Conservation (phyloP, 768 basidiomycete species). For the Lactifluus volemus region DNA sequence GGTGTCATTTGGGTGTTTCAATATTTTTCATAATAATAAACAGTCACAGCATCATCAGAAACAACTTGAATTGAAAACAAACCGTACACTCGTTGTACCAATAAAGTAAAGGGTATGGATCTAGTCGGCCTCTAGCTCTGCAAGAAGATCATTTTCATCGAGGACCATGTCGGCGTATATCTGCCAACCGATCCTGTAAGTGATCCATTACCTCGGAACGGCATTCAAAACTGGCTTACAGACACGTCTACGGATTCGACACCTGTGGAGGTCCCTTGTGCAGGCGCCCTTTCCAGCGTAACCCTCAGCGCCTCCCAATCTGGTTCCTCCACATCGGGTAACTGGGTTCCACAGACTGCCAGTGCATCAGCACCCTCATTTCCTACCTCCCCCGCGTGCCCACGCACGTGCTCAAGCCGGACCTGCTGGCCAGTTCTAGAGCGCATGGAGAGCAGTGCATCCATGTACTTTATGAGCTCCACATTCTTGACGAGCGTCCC, state of each 20-base stretch:
- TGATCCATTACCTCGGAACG: not conserved
- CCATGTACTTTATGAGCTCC: conserved; percentile 60
- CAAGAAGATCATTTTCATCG: conserved; percentile 1
- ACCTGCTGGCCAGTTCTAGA: conserved; percentile 45
- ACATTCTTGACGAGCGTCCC: conserved; percentile 65
- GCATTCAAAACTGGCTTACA: not conserved
- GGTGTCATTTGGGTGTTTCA: too few species aligned
- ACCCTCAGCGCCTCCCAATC: conserved; percentile 42
- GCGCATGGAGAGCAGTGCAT: conserved; percentile 51
- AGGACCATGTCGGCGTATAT: conserved; percentile 15
- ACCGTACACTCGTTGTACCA: not conserved
- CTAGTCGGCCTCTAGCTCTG: conserved; percentile 5
- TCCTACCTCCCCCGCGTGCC: conserved; percentile 67
- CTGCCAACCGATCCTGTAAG: not conserved
- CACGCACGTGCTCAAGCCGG: conserved; percentile 61
- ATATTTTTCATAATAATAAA: too few species aligned
- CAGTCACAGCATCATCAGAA: too few species aligned
- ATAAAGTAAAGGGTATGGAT: not conserved
- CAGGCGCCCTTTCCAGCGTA: not conserved
- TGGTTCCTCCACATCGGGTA: conserved; percentile 37
- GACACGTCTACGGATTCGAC: not conserved
- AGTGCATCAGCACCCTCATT: conserved; percentile 82
- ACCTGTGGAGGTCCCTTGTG: not conserved
- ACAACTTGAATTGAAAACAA: too few species aligned
- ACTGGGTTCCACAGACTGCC: conserved; percentile 49